Base-by-base conservation (phyloP, 768 basidiomycete species). In the Agaricus subrufescens region DNA sequence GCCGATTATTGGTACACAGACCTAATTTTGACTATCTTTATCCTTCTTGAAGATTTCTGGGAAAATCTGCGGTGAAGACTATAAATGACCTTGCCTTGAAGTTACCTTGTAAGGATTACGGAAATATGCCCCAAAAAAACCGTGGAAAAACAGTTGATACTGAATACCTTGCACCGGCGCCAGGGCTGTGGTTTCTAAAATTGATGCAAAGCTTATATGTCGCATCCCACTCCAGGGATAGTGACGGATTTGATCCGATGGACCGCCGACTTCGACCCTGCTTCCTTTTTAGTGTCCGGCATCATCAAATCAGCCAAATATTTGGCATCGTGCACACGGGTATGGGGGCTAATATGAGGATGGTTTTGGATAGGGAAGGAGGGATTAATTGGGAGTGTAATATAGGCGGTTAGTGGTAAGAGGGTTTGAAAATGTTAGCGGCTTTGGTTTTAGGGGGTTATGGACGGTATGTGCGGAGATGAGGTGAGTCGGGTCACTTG, bases 291-390 rank as follows among this genome's bases (percentile, higher is more conserved):
- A 47, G 31, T 4, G 15, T 40, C 40, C 26, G 42, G 37, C 47
- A 56, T 46, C 42, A 52, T 27, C n/a, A 49, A 30, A 26, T n/a
- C 5, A 42, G n/a, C 40, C 34, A 53, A 53, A 53, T 53, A 53
- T 53, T 53, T 53, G 52, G 52, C 31, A 37, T 42, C 50, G 19
- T 34, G 51, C 29, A n/a, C 29, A 31, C 15, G 29, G 11, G 23
- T 29, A 14, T 40, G 29, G 2, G 25, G 44, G 44, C 14, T 30
- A 11, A 46, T 14, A 19, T 25, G 14, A 31, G 11, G 2, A 11
- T 45, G 19, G 29, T 30, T 30, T 46, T 37, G 15, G 47, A 37
- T 15, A 19, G 4, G 29, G 47, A 42, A 15, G 37, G 23, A 26
- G 11, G 9, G 4, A 4, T 29, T 3, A 14, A 19, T 26, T 29